Base-by-base conservation (phyloP, 192 early-diverging fungal species). In the Umbelopsis vinacea region DNA sequence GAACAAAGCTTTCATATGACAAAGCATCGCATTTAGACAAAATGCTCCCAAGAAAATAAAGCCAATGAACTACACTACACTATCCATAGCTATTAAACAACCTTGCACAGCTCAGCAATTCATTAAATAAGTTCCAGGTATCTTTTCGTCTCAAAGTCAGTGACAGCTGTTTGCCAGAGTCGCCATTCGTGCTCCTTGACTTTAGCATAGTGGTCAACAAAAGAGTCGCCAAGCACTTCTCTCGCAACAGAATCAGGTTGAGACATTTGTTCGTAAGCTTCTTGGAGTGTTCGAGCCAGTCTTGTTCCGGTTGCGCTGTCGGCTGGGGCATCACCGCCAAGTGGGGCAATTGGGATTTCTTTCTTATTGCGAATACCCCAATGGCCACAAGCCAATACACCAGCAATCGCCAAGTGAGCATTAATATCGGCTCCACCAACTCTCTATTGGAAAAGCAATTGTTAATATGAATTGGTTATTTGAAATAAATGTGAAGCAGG, bases 351-450 rank as follows among this genome's bases (percentile, higher is more conserved):
- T 33, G 87, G 82, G 43, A 89, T 76, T 12, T 74, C 47, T 71
- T 92, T 70, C 38, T 86, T 80, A 37, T 87, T 84, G 48, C 79
- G 67, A 70, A 95, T 88, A 9, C 94, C 94, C 55, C 89, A 87
- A 4, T 88, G 79, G 6, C 94, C 94, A 68, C 87, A 87, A 11
- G 87, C 91, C 14, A 94, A 72, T 66, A 90, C 85, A 21, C 88
- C 90, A 43, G 91, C 89, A 67, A 90, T 86, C 2, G 88, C 89
- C 40, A 95, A 69, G 74, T 95, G 92, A 33, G 91, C 81, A 75
- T 94, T 95, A 45, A 91, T 89, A 78, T 95, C 94, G 35, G 92
- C 90, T 15, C 94, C 94, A n/a, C 88, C 75, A 0, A 95, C 93
- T 26, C 93, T 86, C 79, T 81, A 68, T 22, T 33, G 29, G n/a